Base-by-base conservation (phyloP, 176 grass and related monocot species). In the Pontederia paniculata region DNA sequence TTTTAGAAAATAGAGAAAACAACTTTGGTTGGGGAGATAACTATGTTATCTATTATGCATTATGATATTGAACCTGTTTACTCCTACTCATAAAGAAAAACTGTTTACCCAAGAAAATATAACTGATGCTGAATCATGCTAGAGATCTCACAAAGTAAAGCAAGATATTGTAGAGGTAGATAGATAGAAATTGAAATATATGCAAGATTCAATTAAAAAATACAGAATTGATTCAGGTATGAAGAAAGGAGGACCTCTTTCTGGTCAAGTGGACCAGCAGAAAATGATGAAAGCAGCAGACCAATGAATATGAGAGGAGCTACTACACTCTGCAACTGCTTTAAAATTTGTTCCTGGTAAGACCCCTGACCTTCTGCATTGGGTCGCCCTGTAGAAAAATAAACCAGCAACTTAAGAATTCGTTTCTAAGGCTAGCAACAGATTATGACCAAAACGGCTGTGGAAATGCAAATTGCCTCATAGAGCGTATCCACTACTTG, bases 171-270 rank as follows among this genome's bases (percentile, higher is more conserved):
- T 2, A 16, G 9, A 47, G 37, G 6, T 14, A 9, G 17, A 47
- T 63, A 48, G 11, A 23, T 12, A 6, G 16, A 10, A 10, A 14
- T 22, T 4, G 8, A 21, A 46, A 21, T 22, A 15, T 18, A 15
- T 3, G 12, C 37, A 60, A 43, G 57, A 43, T 44, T 12, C 42
- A 45, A 54, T n/a, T 7, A 70, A 60, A 62, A 45, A 21, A 56
- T 5, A 31, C 57, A 56, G n/a, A 20, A 63, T 13, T 50, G 21
- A 7, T 15, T 28, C 16, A 57, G 43, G 21, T 11, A 69, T 9
- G 64, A 63, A 57, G 48, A 57, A 13, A 59, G 37, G 51, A 37
- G 56, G 50, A 94, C 93, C 93, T 97, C 91, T 69, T 83, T 84
- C 64, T 81, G 77, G 14, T 73, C 67, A 17, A 63, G 62, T 47